Base-by-base conservation (phyloP, 1,284 basidiomycete genomes). In the Cystobasidiaceae sp. region DNA sequence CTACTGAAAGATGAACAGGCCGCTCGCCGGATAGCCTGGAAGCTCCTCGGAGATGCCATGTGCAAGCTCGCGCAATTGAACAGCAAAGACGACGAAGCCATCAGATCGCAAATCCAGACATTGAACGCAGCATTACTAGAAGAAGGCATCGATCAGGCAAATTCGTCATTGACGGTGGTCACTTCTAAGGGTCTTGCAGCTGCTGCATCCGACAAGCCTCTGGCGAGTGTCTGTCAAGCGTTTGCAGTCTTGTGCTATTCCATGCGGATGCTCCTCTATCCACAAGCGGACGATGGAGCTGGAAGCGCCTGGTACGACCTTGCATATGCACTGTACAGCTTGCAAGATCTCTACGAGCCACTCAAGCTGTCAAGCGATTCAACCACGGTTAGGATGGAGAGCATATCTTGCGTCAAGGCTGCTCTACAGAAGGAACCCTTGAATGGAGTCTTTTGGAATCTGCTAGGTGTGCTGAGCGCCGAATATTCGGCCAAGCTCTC, bases 371-470 rank as follows among this genome's bases (percentile, higher is more conserved):
- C 59, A 1, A 49, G 78, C 73, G 59, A 58, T 5, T 73, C 71
- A 34, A 66, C 74, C 8, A 68, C 73, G 75, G 51, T 77, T n/a
- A 76, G 81, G 37, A 80, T 83, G 54, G 81, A 85, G 66, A 84
- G 86, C 0, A 81, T 85, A 21, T 78, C 81, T 3, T 86, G 83
- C 52, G 76, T 96, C 67, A 86, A 86, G 68, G 81, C 86, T 66
- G 91, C 93, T 0, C 77, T 98, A 11, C 84, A 85, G 41, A 80
- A 85, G 58, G 86, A 91, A 70, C 84, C 90, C 3, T 80, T 81
- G 21, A 90, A 90, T 71, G 83, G 87, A 60, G 73, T 78, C 2
- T 89, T 89, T 71, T 99, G 96, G 96, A 83, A 85, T 69, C 82
- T 86, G 0, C 78, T 94, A 17, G 93, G 89, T 0, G 83, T 86